Conservation (phyloP, 208 protist species). For the Sergeia podlipaevii region DNA sequence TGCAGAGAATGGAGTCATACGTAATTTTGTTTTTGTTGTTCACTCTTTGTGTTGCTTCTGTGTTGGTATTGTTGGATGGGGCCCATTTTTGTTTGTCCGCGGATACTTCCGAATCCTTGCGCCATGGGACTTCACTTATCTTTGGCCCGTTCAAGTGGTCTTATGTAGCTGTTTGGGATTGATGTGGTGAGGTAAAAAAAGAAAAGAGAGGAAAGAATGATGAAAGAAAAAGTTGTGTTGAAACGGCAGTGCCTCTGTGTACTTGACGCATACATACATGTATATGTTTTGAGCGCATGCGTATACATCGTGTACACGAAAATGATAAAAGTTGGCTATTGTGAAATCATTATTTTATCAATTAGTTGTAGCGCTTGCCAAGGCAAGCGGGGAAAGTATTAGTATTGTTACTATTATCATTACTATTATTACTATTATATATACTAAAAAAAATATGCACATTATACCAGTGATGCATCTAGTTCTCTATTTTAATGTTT, state of each 20-base stretch:
- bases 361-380: background rate
- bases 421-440: slow-evolving; percentile 4
- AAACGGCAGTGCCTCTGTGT: no score
- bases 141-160: background rate
- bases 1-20: background rate
- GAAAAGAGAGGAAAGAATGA: no score
- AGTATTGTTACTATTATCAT: background rate
- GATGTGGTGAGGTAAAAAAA: no score
- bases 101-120: background rate
- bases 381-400: no score
- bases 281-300: background rate
- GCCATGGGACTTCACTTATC: background rate
- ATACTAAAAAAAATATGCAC: no score
- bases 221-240: no score
- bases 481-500: slow-evolving; percentile 7
- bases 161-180: no score
- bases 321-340: background rate
- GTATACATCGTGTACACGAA: background rate
- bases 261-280: background rate
- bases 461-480: no score
- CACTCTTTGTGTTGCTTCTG: background rate
- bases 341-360: background rate
- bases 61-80: background rate
- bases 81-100: background rate
- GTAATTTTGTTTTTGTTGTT: background rate